phyloP scores from a whole-genome alignment of 495 filamentous ascomycete genomes.

The Penicillium manginii region DNA sequence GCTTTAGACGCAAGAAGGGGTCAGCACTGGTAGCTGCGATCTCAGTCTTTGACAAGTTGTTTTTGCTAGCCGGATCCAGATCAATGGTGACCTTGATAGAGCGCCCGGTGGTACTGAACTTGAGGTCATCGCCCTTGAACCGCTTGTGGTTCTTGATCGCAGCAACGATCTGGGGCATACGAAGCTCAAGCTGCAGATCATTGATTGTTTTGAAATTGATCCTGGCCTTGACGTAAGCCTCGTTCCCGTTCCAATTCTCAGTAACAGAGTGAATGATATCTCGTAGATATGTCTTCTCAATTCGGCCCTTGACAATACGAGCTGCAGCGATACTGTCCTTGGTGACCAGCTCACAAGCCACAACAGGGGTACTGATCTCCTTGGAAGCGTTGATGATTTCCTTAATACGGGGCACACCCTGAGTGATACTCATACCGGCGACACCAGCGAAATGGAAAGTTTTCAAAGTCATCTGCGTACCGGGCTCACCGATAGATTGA shows the following conservation, averaged over 20 bases:
- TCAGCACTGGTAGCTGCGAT: conserved; percentile 62
- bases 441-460: conserved; percentile 99
- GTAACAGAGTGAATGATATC: conserved; percentile 76
- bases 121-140: conserved; percentile 66
- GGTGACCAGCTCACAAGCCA: conserved; percentile 78
- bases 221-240: conserved; percentile 71
- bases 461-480: conserved; percentile 99
- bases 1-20: conserved; percentile 78
- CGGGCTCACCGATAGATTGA: conserved; percentile 96
- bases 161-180: conserved; percentile 64
- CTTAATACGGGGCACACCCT: conserved; percentile 98
- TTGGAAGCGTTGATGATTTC: conserved; percentile 99
- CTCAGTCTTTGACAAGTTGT: conserved; percentile 57
- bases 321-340: conserved; percentile 72
- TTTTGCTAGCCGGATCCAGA: conserved; percentile 57
- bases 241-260: conserved; percentile 77
- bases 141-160: conserved; percentile 80
- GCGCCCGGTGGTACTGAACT: conserved; percentile 48
- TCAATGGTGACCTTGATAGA: conserved; percentile 62
- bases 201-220: conserved; percentile 78
- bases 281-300: conserved; percentile 65
- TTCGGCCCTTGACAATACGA: conserved; percentile 83
- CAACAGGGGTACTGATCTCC: conserved; percentile 90
- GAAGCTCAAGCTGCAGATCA: conserved; percentile 77
- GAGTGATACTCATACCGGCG: conserved; percentile 97